Conservation (phyloP, 2,329 filamentous ascomycete genomes). For the Emmonsiellopsis sp. region DNA sequence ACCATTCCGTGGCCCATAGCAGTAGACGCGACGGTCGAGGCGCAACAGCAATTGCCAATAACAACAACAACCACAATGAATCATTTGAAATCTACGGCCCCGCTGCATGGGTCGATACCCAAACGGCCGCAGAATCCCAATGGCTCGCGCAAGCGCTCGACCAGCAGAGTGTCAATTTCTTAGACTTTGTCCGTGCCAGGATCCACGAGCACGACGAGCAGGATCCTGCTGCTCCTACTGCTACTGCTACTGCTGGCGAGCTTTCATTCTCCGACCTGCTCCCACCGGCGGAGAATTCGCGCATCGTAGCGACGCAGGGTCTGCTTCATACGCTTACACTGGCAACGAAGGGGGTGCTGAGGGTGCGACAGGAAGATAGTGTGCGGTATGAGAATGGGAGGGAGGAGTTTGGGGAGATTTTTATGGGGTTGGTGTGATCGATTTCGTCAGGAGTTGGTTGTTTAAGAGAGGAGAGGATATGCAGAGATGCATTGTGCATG, state of each 20-base stretch:
- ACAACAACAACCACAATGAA: neutral
- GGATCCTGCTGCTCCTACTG: neutral
- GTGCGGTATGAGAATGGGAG: neutral
- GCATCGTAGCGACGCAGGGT: constrained; percentile 60
- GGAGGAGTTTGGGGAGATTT: constrained; percentile 4
- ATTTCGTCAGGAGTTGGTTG: neutral
- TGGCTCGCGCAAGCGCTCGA: constrained; percentile 46
- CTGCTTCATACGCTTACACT: constrained; percentile 66
- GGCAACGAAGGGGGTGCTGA: constrained; percentile 55
- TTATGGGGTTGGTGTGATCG: constrained; percentile 1
- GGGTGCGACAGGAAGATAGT: constrained; percentile 50
- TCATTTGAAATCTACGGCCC: constrained; percentile 39
- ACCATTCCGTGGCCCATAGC: constrained; percentile 18
- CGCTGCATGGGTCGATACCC: constrained; percentile 39
- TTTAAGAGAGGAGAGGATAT: too few relatives aligned
- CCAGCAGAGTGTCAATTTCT: constrained; percentile 52
- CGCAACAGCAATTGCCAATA: too few relatives aligned
- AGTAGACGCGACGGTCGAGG: constrained; percentile 13
- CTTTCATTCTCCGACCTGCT: constrained; percentile 64
- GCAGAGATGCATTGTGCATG: too few relatives aligned
- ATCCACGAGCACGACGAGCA: constrained; percentile 31
- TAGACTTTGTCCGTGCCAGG: constrained; percentile 46
- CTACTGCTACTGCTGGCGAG: constrained; percentile 1
- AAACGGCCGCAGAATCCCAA: constrained; percentile 38
- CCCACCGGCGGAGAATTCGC: constrained; percentile 43